Conservation (phyloP, 2,329 filamentous ascomycete genomes). For the Exserohilum turcica region DNA sequence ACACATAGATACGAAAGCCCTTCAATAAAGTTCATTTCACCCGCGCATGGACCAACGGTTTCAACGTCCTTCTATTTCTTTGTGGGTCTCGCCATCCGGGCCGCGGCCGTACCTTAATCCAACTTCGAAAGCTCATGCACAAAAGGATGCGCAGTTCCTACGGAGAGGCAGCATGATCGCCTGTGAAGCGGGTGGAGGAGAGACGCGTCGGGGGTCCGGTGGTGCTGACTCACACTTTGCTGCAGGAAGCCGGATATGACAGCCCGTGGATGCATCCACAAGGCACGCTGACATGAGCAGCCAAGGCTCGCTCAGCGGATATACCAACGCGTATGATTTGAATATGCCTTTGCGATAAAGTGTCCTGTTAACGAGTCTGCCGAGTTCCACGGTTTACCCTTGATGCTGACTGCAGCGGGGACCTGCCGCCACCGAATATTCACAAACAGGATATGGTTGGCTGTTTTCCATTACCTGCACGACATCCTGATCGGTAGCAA, state of each 20-base stretch:
- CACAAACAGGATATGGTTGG: constrained; percentile 5
- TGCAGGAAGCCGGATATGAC: background rate
- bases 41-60: constrained; percentile 12
- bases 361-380: background rate
- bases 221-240: constrained; percentile 9
- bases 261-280: constrained; percentile 8
- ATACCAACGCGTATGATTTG: background rate
- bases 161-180: background rate
- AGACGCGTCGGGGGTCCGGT: background rate
- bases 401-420: background rate
- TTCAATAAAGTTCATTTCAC: constrained; percentile 2
- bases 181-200: background rate
- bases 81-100: constrained; percentile 14
- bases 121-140: constrained; percentile 6
- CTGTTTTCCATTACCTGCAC: constrained; percentile 4
- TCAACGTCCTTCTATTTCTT: constrained; percentile 3
- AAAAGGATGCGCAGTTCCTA: constrained; percentile 2
- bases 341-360: background rate
- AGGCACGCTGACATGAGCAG: background rate
- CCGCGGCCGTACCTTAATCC: constrained; percentile 15
- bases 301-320: background rate
- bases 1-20: background rate
- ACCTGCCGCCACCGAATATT: background rate
- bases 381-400: background rate
- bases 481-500: constrained; percentile 8